Percentiles rank a stretch among this genome's conserved stretches.
These are phyloP conservation scores for Myochromella boudieri DNA, from an alignment of 768 basidiomycete genomes.

Conservation along the genomic window DNA sequence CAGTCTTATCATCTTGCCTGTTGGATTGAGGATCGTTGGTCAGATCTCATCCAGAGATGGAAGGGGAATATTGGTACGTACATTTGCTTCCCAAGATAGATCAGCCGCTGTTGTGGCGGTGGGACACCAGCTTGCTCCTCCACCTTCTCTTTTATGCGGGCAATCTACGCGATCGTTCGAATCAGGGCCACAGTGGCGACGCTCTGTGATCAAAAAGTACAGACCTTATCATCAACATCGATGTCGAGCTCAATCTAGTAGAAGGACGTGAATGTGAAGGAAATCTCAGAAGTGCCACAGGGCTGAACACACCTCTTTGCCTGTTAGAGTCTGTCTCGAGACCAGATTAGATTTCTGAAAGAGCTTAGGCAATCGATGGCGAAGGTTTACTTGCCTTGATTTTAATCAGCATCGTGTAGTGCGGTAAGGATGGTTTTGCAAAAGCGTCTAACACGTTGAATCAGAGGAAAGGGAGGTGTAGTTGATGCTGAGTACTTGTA, in stretches of 20 bases:
- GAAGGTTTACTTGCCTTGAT: slow-evolving; percentile 62
- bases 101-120: slow-evolving; percentile 92
- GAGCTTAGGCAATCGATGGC: slow-evolving; percentile 6
- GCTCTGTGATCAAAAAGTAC: slow-evolving; percentile 14
- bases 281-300: background rate
- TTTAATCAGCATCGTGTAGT: slow-evolving; percentile 74
- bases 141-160: slow-evolving; percentile 94
- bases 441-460: slow-evolving; percentile 8
- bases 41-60: slow-evolving; percentile 1
- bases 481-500: background rate
- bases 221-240: slow-evolving; percentile 82
- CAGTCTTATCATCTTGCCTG: slow-evolving; percentile 92
- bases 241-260: slow-evolving; percentile 91
- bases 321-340: slow-evolving; percentile 78
- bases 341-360: slow-evolving; percentile 6
- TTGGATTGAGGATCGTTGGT: background rate
- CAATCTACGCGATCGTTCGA: slow-evolving; percentile 55
- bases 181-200: background rate
- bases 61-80: slow-evolving; percentile 37
- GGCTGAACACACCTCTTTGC: slow-evolving; percentile 76
- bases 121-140: slow-evolving; percentile 99
- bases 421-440: background rate
- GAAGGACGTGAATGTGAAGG: background rate
- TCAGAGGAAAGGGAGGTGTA: background rate
- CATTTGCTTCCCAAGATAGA: slow-evolving; percentile 93